Evolutionary conservation across 2,329 filamentous ascomycete species (phyloP).

Genomic region (Thyridium curvatum): DNA sequence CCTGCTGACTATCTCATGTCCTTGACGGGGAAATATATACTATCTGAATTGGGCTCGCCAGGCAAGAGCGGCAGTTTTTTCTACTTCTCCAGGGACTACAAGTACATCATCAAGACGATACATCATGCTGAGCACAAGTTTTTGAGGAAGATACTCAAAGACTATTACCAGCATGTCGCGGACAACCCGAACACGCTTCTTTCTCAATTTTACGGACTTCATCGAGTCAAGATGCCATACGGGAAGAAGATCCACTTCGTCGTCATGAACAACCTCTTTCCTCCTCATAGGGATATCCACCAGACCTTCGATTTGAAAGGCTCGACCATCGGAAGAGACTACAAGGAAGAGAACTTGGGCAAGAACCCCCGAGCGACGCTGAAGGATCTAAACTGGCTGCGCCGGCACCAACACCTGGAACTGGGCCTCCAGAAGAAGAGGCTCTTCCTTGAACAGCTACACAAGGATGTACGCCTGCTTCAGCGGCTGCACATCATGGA

Average conservation of each 20-base stretch:
- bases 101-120: slow-evolving; percentile 99
- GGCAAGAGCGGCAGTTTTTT: slow-evolving; percentile 99
- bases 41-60: slow-evolving; percentile 93
- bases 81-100: slow-evolving; percentile 98
- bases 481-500: slow-evolving; percentile 96
- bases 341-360: slow-evolving; percentile 79
- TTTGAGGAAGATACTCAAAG: slow-evolving; percentile 73
- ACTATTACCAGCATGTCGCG: slow-evolving; percentile 90
- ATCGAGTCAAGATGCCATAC: slow-evolving; percentile 96
- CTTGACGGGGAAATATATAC: slow-evolving; percentile 94
- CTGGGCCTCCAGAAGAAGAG: slow-evolving; percentile 84
- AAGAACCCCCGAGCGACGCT: slow-evolving; percentile 87
- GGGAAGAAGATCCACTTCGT: slow-evolving; percentile 99
- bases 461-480: slow-evolving; percentile 77
- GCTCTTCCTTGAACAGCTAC: slow-evolving; percentile 82
- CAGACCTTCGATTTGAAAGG: slow-evolving; percentile 96
- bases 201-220: slow-evolving; percentile 95
- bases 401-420: slow-evolving; percentile 77
- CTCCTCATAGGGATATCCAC: slow-evolving; percentile 94
- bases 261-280: slow-evolving; percentile 99
- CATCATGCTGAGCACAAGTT: slow-evolving; percentile 93
- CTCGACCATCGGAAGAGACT: slow-evolving; percentile 88
- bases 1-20: slow-evolving; percentile 98
- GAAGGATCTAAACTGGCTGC: slow-evolving; percentile 95
- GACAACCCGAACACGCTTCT: slow-evolving; percentile 94